phyloP scores from a whole-genome alignment of 306 rosid species.

The Fragaria nilgerrensis region DNA sequence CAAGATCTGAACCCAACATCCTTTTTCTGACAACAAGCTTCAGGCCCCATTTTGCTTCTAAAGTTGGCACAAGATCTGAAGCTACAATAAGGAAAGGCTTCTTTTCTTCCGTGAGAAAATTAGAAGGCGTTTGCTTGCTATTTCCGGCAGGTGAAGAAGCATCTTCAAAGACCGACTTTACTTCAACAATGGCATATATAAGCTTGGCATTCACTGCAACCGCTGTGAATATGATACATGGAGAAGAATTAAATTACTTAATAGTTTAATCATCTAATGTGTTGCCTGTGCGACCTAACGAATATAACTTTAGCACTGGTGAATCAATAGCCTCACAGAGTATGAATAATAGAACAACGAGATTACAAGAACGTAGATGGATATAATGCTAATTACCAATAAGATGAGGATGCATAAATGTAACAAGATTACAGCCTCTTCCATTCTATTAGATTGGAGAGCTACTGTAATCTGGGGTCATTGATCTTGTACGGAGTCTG shows the following conservation, averaged over 20 bases:
- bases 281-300: not conserved
- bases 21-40: constrained; percentile 62
- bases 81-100: constrained; percentile 81
- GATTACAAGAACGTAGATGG: not conserved
- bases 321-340: not conserved
- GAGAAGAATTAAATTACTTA: not conserved
- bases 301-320: not conserved
- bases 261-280: constrained; percentile 11
- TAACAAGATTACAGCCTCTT: not conserved
- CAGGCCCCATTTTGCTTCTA: constrained; percentile 89
- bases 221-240: constrained; percentile 47
- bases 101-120: constrained; percentile 67
- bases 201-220: constrained; percentile 94
- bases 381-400: not conserved
- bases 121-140: constrained; percentile 56
- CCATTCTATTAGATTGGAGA: not conserved
- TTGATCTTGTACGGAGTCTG: not conserved
- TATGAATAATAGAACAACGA: not conserved
- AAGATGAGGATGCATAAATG: not conserved
- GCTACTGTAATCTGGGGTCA: not conserved
- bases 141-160: constrained; percentile 49
- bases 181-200: constrained; percentile 86
- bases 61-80: constrained; percentile 76
- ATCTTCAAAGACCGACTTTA: constrained; percentile 46
- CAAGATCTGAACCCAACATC: constrained; percentile 77